Evolutionary conservation across 2,329 filamentous ascomycete species (phyloP).

Genomic region (Cladosporium sp.): DNA sequence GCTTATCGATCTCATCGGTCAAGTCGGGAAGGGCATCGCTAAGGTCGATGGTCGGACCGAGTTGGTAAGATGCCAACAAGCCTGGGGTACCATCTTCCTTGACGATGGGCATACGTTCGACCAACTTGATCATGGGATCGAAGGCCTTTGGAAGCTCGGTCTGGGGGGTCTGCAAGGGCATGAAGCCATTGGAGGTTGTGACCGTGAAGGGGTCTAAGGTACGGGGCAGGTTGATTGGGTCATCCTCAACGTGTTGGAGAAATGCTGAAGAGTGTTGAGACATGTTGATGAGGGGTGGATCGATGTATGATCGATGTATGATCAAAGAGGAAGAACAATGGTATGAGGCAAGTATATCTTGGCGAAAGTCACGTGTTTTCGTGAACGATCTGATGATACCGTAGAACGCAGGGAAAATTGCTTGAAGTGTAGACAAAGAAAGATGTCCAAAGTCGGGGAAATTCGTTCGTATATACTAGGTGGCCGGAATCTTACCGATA

Average conservation of each 20-base stretch:
- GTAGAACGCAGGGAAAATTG: neutral
- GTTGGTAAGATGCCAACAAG: constrained; percentile 70
- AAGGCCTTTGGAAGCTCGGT: constrained; percentile 71
- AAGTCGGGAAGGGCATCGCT: constrained; percentile 73
- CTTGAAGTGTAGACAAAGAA: constrained; percentile 18
- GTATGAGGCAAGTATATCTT: neutral
- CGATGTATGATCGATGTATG: neutral
- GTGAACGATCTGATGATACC: neutral
- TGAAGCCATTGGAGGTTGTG: constrained; percentile 72
- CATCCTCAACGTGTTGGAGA: constrained; percentile 34
- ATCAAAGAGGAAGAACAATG: constrained; percentile 7
- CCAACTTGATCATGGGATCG: constrained; percentile 68
- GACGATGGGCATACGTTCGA: constrained; percentile 77
- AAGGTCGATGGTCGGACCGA: constrained; percentile 71
- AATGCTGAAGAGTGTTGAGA: constrained; percentile 4
- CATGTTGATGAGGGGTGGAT: neutral
- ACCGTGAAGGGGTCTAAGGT: constrained; percentile 65
- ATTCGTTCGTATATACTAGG: constrained; percentile 16
- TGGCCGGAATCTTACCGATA: constrained; percentile 11
- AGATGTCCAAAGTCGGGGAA: constrained; percentile 6
- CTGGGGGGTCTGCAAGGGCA: constrained; percentile 60
- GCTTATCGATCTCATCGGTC: constrained; percentile 60
- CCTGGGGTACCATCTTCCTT: constrained; percentile 73
- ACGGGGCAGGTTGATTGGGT: constrained; percentile 31
- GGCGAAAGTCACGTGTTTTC: constrained; percentile 18